Conservation (phyloP, 257 asterid genomes). For the Gentiana macrophylla region DNA sequence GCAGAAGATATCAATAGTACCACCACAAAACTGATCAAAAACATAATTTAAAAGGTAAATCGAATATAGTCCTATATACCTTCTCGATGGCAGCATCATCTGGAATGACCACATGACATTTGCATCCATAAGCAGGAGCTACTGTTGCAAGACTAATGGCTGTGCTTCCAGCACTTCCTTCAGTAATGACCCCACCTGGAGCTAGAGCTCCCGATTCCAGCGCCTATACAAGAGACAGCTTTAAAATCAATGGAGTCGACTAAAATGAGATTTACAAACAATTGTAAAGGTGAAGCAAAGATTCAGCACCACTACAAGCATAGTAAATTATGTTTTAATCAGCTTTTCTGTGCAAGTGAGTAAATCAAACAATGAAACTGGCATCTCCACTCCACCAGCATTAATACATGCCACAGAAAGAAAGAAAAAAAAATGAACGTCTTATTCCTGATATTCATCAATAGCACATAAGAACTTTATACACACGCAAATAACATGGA, state of each 20-base stretch:
- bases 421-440: no score
- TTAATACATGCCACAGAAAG: no score
- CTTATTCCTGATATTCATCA: no score
- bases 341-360: no score
- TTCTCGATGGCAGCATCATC: conserved; percentile 96
- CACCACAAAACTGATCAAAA: neutral
- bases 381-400: no score
- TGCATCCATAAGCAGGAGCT: conserved; percentile 93
- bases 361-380: no score
- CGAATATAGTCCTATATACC: conserved; percentile 20
- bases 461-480: no score
- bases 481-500: no score
- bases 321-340: no score
- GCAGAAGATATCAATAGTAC: no score
- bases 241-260: neutral
- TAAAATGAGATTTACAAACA: neutral
- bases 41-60: neutral
- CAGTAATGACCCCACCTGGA: conserved; percentile 85
- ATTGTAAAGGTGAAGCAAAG: neutral
- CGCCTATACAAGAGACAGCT: conserved; percentile 36
- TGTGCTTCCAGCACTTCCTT: conserved; percentile 99
- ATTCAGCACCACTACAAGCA: neutral
- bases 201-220: conserved; percentile 64
- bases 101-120: conserved; percentile 92
- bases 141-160: conserved; percentile 96